Evolutionary conservation across 202 grass and related monocot genomes (phyloP), one percentile per base, ranked within the genome.

Genomic region (Dendrocalamus latiflorus): DNA sequence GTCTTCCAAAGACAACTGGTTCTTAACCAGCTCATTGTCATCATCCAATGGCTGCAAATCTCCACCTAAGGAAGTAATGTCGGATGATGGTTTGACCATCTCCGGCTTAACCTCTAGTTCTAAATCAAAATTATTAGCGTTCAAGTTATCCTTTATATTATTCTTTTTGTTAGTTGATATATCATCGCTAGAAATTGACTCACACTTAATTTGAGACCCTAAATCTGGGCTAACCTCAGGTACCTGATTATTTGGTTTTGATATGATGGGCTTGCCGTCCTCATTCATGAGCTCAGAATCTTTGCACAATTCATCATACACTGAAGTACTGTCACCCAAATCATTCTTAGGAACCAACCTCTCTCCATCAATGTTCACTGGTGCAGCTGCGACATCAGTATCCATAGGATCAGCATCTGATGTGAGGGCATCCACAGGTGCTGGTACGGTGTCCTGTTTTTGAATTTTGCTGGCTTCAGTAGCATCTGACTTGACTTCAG

Each of bases 91-190:
- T 70, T 90, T 71, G 8, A 87, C 84, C 88, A 90, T 87, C 75
- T 89, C 90, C 83, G 86, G 96, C 89, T 94, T 93, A 92, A 86
- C 81, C 87, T 96, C 92, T 93, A 95, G 79, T 90, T 98, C 93
- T 96, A 99, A 89, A 95, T 94, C 93, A 96, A 92, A 99, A 90
- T 96, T 95, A 92, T 99, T 92, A 96, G 91, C 91, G 94, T 99
- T 94, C 72, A 94, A 85, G 75, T 99, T 99, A 99, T 91, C 93
- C 79, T 96, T 92, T 91, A 98, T 72, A 85, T 87, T 76, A 89
- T 93, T 93, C 62, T 94, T 89, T 95, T 93, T 90, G 70, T 87
- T 95, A 98, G 89, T 93, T 92, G 88, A 91, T 85, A 92, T 90
- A 92, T 79, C 86, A 91, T 91, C 85, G 47, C 67, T 94, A 96